phyloP scores from a whole-genome alignment of 768 basidiomycete genomes.

The Tulasnella sp. region DNA sequence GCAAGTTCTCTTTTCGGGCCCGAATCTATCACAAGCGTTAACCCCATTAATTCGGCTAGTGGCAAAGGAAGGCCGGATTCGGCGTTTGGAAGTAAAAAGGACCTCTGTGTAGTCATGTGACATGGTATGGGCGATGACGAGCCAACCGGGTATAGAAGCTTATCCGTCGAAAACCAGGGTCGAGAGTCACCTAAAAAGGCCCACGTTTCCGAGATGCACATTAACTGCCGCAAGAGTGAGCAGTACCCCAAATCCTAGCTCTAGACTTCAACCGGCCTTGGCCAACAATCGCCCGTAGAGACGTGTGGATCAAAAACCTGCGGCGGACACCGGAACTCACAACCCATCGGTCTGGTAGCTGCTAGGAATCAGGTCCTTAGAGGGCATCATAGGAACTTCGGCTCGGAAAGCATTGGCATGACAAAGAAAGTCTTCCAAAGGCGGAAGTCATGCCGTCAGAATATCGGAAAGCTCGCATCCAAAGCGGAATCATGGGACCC shows the following conservation, averaged over 20 bases:
- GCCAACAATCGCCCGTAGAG: not conserved
- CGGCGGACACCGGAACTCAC: not conserved
- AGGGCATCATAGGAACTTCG: slow-evolving; percentile 4
- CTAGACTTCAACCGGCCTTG: not conserved
- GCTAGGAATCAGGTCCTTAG: slow-evolving; percentile 4
- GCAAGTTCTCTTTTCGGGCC: not conserved
- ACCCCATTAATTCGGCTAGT: not conserved
- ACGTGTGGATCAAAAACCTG: not conserved
- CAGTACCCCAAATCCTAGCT: not conserved
- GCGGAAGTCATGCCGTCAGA: not conserved
- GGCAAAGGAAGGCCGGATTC: not conserved
- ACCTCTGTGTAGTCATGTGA: not conserved
- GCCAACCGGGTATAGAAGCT: not conserved
- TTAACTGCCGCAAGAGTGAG: not conserved
- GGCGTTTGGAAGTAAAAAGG: not conserved
- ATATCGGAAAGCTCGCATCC: not conserved
- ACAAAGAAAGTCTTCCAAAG: not conserved
- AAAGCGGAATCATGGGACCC: slow-evolving; percentile 11
- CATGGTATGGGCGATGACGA: not conserved
- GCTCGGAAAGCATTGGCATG: not conserved
- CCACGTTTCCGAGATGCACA: slow-evolving; percentile 1
- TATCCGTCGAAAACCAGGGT: not conserved
- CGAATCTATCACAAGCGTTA: not conserved
- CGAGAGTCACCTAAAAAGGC: not conserved
- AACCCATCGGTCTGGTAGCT: not conserved